These are phyloP conservation scores for Nannochloris sp. DNA, from an alignment of 139 green algal genomes.

Conservation along the genomic window DNA sequence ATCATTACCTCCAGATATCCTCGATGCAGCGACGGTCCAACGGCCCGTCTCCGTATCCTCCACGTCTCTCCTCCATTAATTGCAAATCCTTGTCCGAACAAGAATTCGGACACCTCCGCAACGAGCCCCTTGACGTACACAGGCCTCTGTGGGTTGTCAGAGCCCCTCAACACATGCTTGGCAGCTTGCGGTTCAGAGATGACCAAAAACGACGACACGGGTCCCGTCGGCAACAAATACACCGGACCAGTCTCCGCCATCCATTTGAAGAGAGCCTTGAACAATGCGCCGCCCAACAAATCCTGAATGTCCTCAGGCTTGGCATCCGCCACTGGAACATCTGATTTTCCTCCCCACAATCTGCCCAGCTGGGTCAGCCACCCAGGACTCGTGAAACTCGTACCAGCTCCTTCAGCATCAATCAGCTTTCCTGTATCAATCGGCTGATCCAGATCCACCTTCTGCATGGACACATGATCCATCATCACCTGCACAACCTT, in stretches of 20 bases:
- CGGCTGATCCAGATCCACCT: conserved; percentile 31
- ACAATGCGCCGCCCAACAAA: conserved; percentile 91
- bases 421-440: conserved; percentile 54
- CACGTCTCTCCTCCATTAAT: conserved; percentile 76
- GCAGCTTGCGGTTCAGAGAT: conserved; percentile 80
- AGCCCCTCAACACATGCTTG: conserved; percentile 90
- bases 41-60: conserved; percentile 68
- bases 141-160: conserved; percentile 62
- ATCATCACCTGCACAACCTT: not conserved
- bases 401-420: conserved; percentile 66
- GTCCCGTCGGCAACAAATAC: conserved; percentile 87
- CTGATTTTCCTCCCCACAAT: conserved; percentile 79
- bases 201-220: conserved; percentile 79
- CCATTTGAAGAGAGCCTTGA: conserved; percentile 81
- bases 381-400: conserved; percentile 56
- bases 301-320: conserved; percentile 94
- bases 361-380: conserved; percentile 86
- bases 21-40: conserved; percentile 86
- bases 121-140: conserved; percentile 90
- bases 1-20: conserved; percentile 91
- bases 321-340: conserved; percentile 90
- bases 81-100: conserved; percentile 96
- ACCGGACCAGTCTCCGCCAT: conserved; percentile 84
- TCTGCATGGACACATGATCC: not conserved
- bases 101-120: conserved; percentile 83